These are phyloP conservation scores for Diphasiastrum complanatum DNA, from an alignment of 83 land plant species.

Conservation along the genomic window DNA sequence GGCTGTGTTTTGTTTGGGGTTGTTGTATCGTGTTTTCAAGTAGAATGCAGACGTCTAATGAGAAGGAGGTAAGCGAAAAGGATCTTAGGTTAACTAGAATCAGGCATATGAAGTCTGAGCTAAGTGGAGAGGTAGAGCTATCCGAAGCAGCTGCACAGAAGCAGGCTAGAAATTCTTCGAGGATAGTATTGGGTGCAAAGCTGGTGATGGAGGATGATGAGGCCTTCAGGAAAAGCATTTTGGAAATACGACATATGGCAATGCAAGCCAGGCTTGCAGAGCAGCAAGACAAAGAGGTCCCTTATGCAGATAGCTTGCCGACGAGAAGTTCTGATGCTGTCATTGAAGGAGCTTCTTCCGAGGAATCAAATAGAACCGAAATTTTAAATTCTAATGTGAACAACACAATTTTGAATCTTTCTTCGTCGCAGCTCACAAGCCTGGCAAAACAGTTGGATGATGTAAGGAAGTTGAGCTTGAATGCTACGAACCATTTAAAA, in stretches of 20 bases:
- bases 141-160: background rate
- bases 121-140: background rate
- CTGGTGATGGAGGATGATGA: constrained; percentile 11
- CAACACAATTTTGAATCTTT: too few relatives aligned
- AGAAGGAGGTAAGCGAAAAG: constrained; percentile 10
- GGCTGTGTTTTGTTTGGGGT: constrained; percentile 17
- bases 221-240: constrained; percentile 9
- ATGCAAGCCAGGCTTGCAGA: constrained; percentile 15
- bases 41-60: constrained; percentile 3
- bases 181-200: background rate
- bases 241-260: constrained; percentile 19
- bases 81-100: constrained; percentile 18
- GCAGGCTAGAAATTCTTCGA: background rate
- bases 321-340: constrained; percentile 5
- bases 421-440: too few relatives aligned
- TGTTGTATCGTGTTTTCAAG: constrained; percentile 3
- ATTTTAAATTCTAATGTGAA: too few relatives aligned
- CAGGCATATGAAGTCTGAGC: constrained; percentile 3
- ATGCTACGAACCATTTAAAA: too few relatives aligned
- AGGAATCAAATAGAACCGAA: too few relatives aligned
- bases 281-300: background rate
- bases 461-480: too few relatives aligned
- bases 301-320: background rate
- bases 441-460: too few relatives aligned
- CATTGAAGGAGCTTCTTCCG: background rate